Percentiles rank a stretch among this genome's conserved stretches.
phyloP scores from a whole-genome alignment of 371 early-diverging fungal genomes.

The Entomophthora muscae region DNA sequence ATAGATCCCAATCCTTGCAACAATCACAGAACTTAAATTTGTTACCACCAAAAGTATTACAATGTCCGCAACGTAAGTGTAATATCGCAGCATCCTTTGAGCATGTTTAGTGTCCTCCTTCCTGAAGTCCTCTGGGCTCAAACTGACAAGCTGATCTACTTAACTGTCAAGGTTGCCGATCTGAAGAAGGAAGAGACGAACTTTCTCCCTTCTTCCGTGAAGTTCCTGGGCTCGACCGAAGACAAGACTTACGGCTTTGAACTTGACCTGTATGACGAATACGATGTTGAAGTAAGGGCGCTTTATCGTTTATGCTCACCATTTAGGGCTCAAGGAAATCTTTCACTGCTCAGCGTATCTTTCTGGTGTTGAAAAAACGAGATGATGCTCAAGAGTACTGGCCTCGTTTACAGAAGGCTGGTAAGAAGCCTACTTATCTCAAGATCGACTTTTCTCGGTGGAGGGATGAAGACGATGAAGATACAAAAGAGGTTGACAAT shows the following conservation, averaged over 20 bases:
- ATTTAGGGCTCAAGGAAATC: conserved; percentile 44
- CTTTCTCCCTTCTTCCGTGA: conserved; percentile 33
- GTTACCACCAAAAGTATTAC: too few relatives aligned
- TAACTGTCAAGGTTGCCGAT: conserved; percentile 74
- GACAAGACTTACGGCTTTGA: conserved; percentile 52
- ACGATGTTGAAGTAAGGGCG: conserved; percentile 47
- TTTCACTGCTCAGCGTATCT: conserved; percentile 40
- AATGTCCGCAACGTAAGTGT: conserved; percentile 2
- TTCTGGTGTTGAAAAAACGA: conserved; percentile 48
- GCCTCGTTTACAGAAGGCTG: conserved; percentile 63
- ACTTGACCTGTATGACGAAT: conserved; percentile 49
- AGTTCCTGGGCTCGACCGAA: conserved; percentile 40
- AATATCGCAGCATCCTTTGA: background rate
- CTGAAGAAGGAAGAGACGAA: conserved; percentile 34
- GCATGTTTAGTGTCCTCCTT: conserved; percentile 14
- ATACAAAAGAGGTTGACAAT: conserved; percentile 39
- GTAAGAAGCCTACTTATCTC: conserved; percentile 49
- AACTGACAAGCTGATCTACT: conserved; percentile 52
- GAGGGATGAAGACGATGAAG: conserved; percentile 88
- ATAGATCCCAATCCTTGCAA: too few relatives aligned
- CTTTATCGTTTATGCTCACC: background rate
- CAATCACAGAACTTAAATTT: too few relatives aligned
- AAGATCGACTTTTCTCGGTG: conserved; percentile 84
- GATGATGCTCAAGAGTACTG: conserved; percentile 48
- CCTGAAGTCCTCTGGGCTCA: conserved; percentile 90